Evolutionary conservation across 306 rosid genomes (phyloP), one percentile per base, ranked within the genome.

Genomic region (Medicago lupulina): DNA sequence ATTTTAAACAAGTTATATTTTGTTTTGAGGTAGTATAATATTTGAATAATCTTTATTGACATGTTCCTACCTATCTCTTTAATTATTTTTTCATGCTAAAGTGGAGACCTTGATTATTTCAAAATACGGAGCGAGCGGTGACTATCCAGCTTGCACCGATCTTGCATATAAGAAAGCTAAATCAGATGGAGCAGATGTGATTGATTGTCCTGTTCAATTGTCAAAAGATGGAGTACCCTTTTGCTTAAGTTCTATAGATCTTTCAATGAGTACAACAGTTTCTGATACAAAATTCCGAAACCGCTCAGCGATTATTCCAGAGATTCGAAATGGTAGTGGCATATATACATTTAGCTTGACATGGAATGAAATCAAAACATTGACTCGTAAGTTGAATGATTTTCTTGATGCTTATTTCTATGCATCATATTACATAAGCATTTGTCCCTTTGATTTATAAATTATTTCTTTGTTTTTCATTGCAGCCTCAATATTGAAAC

Each of bases 161-260:
- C 78, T 85, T 68, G 89, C 97, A 4, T 87, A 90, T 57, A 8
- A 11, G 0, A 54, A 83, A 16, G 96, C 98, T 53, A 92, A 85
- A 66, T 73, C 25, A 50, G 91, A 92, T 69, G 92, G 89, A 38
- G 97, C 87, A 40, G 96, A 88, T 53, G 88, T 95, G 41, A 84
- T 95, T 38, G 97, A 95, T 79, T 95, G 97, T 76, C 95, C 94
- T 12, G 97, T 95, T 80, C 97, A 89, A 85, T 83, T 95, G 15
- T 75, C 98, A 4, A 87, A 80, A 74, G 98, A 95, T 68, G 92
- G 97, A 70, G 80, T 74, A 69, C 97, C 93, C 67, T 92, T 95
- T 85, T 95, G 97, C 83, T 82, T 77, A 15, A 90, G 93, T 87
- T 81, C 89, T 54, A 86, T 94, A 67, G 91, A 94, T 84, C 97